These are phyloP conservation scores for Pleurotus djamor DNA, from an alignment of 768 basidiomycete genomes.

Conservation along the genomic window DNA sequence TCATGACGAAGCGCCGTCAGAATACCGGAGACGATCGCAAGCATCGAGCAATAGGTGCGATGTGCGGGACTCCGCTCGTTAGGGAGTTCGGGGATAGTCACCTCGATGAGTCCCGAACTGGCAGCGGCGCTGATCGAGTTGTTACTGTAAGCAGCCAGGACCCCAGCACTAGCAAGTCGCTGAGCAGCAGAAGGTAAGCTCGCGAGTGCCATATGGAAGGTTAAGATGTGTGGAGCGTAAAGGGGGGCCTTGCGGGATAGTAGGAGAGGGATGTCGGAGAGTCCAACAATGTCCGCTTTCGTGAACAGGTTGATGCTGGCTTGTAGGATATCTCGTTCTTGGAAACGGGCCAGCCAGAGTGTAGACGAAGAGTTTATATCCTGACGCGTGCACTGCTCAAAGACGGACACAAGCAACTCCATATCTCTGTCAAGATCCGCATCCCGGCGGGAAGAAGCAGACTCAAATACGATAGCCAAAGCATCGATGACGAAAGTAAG, in stretches of 20 bases:
- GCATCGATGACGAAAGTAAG: slow-evolving; percentile 69
- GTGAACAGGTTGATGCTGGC: slow-evolving; percentile 72
- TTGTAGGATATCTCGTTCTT: slow-evolving; percentile 78
- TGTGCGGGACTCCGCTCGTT: slow-evolving; percentile 81
- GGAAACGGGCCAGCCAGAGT: slow-evolving; percentile 77
- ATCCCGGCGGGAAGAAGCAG: slow-evolving; percentile 55
- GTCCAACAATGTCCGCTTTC: slow-evolving; percentile 65
- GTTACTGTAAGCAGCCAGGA: slow-evolving; percentile 80
- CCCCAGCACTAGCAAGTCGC: slow-evolving; percentile 79
- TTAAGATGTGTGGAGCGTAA: slow-evolving; percentile 75
- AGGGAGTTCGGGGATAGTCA: slow-evolving; percentile 64
- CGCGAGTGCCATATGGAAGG: slow-evolving; percentile 86
- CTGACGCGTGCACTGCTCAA: slow-evolving; percentile 72
- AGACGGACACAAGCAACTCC: slow-evolving; percentile 79
- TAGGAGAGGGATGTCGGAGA: slow-evolving; percentile 64
- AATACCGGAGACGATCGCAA: slow-evolving; percentile 75
- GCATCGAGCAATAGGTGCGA: slow-evolving; percentile 79
- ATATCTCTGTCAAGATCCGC: slow-evolving; percentile 77
- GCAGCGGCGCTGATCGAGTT: slow-evolving; percentile 78
- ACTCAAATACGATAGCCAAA: slow-evolving; percentile 59
- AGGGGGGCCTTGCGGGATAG: slow-evolving; percentile 62
- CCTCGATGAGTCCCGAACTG: slow-evolving; percentile 70
- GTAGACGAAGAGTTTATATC: slow-evolving; percentile 69
- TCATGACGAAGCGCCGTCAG: slow-evolving; percentile 59
- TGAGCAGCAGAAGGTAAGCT: slow-evolving; percentile 78